These are phyloP conservation scores for Aspergillus nanangensis DNA, from an alignment of 495 filamentous ascomycete species.

Conservation along the genomic window DNA sequence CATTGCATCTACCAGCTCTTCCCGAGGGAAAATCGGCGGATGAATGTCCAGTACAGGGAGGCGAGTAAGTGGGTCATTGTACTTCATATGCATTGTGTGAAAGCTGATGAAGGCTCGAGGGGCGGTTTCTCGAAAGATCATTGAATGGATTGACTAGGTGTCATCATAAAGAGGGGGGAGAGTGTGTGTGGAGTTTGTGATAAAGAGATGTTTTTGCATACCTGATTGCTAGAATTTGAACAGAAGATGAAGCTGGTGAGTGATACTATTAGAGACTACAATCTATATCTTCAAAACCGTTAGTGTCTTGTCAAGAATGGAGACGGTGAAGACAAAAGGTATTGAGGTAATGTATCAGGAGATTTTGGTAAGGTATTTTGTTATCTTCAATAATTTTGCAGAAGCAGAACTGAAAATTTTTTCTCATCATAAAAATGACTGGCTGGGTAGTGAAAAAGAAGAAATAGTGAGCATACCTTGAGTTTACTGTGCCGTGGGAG, in stretches of 20 bases:
- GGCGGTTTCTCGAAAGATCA: conserved; percentile 66
- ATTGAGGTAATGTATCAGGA: conserved; percentile 44
- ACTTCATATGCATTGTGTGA: conserved; percentile 17
- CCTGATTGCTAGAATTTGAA: no score
- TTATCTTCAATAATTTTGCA: conserved; percentile 78
- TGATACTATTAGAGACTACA: not conserved
- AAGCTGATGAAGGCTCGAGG: conserved; percentile 26
- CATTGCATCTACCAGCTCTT: conserved; percentile 28
- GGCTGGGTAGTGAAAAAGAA: not conserved
- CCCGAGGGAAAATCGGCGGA: conserved; percentile 7
- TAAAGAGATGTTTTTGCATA: no score
- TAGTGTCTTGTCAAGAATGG: conserved; percentile 13
- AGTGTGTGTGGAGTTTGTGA: conserved; percentile 11
- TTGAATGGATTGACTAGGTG: conserved; percentile 99
- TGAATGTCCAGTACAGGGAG: conserved; percentile 63
- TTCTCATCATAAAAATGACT: conserved; percentile 65
- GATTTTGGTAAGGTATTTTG: conserved; percentile 72
- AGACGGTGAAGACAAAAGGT: conserved; percentile 7
- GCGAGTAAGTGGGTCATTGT: conserved; percentile 50
- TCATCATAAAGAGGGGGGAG: conserved; percentile 65
- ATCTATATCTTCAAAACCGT: conserved; percentile 18
- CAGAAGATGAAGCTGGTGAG: no score
- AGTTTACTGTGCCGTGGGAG: not conserved
- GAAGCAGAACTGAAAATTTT: conserved; percentile 90
- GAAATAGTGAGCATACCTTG: conserved; percentile 14